Conservation (phyloP, 2,329 filamentous ascomycete genomes). For the Pyrenophora tritici-repentis region DNA sequence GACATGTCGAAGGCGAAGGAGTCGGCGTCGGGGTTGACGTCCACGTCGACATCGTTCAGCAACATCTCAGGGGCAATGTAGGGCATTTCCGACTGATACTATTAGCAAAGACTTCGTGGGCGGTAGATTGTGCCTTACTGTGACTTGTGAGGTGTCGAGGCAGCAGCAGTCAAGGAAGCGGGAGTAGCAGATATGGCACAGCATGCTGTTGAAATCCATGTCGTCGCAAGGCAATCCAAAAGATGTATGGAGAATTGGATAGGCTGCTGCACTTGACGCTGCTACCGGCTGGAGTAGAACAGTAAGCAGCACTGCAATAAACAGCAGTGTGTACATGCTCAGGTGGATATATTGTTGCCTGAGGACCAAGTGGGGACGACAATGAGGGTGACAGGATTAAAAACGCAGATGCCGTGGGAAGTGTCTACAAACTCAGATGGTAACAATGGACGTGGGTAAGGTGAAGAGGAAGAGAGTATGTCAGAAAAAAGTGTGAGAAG, state of each 20-base stretch:
- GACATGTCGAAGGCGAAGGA: not conserved
- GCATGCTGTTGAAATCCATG: constrained; percentile 16
- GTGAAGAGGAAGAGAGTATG: constrained; percentile 10
- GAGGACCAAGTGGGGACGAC: constrained; percentile 17
- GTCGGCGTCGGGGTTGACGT: not conserved
- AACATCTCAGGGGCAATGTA: constrained; percentile 9
- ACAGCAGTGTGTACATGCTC: constrained; percentile 40
- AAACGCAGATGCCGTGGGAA: not conserved
- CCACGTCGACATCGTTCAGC: too few species aligned
- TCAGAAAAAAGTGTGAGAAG: constrained; percentile 18
- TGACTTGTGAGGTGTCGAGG: constrained; percentile 8
- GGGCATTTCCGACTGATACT: constrained; percentile 17
- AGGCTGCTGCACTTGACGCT: constrained; percentile 35
- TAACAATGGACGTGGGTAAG: not conserved
- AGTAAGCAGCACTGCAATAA: constrained; percentile 32
- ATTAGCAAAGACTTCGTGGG: constrained; percentile 6
- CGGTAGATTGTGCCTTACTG: constrained; percentile 18
- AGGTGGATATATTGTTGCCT: constrained; percentile 28
- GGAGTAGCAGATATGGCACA: constrained; percentile 35
- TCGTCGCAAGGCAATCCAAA: constrained; percentile 32
- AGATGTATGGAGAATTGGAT: constrained; percentile 21
- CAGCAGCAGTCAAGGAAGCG: constrained; percentile 25
- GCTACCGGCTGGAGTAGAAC: constrained; percentile 34
- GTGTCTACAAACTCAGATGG: constrained; percentile 2
- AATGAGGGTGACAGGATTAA: constrained; percentile 6